Percentiles rank a stretch among this genome's conserved stretches.
phyloP scores from a whole-genome alignment of 2,329 filamentous ascomycete genomes.

The Colletotrichum sublineola region DNA sequence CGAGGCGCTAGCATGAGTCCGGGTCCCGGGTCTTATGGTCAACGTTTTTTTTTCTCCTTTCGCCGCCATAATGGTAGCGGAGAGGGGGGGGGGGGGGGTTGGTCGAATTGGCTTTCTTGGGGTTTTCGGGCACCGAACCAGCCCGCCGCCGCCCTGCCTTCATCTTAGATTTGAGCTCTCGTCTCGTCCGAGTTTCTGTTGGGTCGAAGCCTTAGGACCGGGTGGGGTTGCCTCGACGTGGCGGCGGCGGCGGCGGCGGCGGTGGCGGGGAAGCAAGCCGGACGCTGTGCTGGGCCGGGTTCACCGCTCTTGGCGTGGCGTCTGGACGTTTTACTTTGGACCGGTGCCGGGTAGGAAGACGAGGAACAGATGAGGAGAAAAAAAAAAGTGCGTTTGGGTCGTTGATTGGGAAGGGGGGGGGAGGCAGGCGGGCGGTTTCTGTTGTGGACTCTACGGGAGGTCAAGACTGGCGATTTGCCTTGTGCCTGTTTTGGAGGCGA shows the following conservation, averaged over 20 bases:
- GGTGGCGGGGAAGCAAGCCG: neutral
- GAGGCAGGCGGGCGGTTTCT: neutral
- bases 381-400: neutral
- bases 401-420: too few relatives aligned
- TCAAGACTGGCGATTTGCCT: slow-evolving; percentile 12
- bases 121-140: neutral
- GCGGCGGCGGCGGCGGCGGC: slow-evolving; percentile 8
- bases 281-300: slow-evolving; percentile 20
- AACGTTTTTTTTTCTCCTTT: neutral
- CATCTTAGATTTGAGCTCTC: neutral
- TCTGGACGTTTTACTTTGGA: slow-evolving; percentile 20
- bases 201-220: neutral
- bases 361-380: neutral
- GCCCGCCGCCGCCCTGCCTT: neutral
- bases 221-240: slow-evolving; percentile 5
- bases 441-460: neutral
- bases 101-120: neutral
- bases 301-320: slow-evolving; percentile 38
- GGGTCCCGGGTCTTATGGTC: slow-evolving; percentile 22
- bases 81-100: too few relatives aligned
- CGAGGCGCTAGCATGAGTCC: slow-evolving; percentile 18
- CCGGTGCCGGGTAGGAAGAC: slow-evolving; percentile 17
- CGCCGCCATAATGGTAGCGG: too few relatives aligned
- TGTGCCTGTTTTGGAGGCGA: slow-evolving; percentile 15
- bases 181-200: neutral